Evolutionary conservation across 2,329 filamentous ascomycete species (phyloP).

Genomic region (Leptographium lundbergii): DNA sequence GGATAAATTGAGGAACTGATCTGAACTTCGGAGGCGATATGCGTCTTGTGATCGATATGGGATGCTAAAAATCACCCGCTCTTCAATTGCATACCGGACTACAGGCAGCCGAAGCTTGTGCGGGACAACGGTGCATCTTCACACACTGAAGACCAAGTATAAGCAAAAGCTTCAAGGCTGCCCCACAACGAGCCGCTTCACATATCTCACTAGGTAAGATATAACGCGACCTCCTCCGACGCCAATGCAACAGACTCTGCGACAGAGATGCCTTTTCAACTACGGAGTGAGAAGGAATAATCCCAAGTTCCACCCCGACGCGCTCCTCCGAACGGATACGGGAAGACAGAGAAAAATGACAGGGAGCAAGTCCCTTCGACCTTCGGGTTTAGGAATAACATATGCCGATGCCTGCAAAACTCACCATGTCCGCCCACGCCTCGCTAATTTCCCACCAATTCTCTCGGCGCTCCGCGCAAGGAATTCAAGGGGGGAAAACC

Average conservation of each 20-base stretch:
- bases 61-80: background rate
- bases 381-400: background rate
- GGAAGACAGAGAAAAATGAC: background rate
- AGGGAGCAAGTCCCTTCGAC: background rate
- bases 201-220: no score
- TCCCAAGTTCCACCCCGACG: background rate
- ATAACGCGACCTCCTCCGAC: no score
- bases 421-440: background rate
- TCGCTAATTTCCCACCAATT: conserved; percentile 1
- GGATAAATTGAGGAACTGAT: background rate
- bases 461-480: background rate
- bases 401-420: background rate
- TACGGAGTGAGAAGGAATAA: no score
- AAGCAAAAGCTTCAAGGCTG: no score
- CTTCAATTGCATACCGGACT: background rate
- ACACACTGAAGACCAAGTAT: background rate
- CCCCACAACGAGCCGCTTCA: no score
- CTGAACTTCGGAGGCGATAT: background rate
- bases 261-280: no score
- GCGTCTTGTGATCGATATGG: background rate
- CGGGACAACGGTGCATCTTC: no score
- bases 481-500: background rate
- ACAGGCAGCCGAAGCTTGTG: no score
- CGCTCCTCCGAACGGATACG: background rate
- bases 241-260: no score